Base-by-base conservation (phyloP, 148 eudicot genomes). In the Amaranthus palmeri region DNA sequence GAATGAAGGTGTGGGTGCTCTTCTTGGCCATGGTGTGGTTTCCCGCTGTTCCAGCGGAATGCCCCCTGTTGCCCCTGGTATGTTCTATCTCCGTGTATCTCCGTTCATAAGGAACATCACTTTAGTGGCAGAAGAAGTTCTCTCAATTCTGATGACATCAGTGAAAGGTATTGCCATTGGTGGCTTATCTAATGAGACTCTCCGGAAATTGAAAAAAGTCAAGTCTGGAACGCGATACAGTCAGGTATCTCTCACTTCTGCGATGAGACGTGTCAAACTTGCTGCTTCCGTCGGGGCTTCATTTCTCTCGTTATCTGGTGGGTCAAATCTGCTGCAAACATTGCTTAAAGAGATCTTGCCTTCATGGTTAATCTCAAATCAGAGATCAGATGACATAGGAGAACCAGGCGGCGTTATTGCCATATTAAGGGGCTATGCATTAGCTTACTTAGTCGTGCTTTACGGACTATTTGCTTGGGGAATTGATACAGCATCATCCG, bases 51-150 rank as follows among this genome's bases (percentile, higher is more conserved):
- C 85, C n/a, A 86, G 81, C 7, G 90, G 92, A 13, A 76, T 91
- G 72, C 81, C 88, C 61, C 92, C 99, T 0, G 97, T 92, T 25
- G 99, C 99, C 70, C 99, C 99, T 42, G 99, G 97, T 41, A 84
- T 92, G 42, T 89, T 90, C 74, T 92, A 90, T 81, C 73, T 96
- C 58, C 85, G 88, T 3, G 86, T 92, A 15, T 88, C 86, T 74
- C 88, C 92, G 5, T 85, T 86, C 71, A 82, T 88, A 72, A 78
- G 86, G 66, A 83, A 90, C 57, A 74, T 86, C 64, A 76, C 82
- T 75, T 79, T 88, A 71, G 80, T 92, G 83, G 70, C 92, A 0
- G 97, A 96, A 74, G 85, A 86, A 72, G 83, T 96, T 40, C 86
- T 92, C 48, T 77, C 85, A 41, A 84, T 90, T 58, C 73, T 96